These are phyloP conservation scores for Tetrapisispora iriomotensis DNA, from an alignment of 805 yeast genomes.

Conservation along the genomic window DNA sequence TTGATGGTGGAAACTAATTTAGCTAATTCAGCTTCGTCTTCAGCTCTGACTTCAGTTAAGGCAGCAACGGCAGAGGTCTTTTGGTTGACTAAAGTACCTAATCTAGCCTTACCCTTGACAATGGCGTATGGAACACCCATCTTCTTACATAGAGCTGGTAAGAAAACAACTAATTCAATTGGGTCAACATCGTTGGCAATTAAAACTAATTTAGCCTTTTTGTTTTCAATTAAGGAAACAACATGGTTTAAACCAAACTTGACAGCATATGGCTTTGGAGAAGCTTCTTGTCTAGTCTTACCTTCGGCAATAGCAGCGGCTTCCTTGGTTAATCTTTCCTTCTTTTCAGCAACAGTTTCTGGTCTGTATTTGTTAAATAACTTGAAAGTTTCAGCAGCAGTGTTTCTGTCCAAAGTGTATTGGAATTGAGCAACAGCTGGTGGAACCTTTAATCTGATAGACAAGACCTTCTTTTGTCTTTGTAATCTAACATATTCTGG, in stretches of 20 bases:
- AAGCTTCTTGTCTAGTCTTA: conserved; percentile 91
- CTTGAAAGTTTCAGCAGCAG: conserved; percentile 95
- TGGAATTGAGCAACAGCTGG: conserved; percentile 97
- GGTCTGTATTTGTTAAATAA: conserved; percentile 99
- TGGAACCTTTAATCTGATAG: conserved; percentile 96
- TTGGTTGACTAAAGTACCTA: conserved; percentile 95
- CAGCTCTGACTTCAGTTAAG: conserved; percentile 86
- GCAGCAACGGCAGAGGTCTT: conserved; percentile 97
- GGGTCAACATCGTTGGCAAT: conserved; percentile 99
- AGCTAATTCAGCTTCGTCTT: conserved; percentile 91
- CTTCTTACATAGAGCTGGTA: conserved; percentile 98
- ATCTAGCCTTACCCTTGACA: conserved; percentile 97
- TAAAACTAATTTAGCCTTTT: conserved; percentile 94
- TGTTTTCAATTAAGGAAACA: conserved; percentile 93
- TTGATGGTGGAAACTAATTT: conserved; percentile 86
- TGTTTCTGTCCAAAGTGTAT: conserved; percentile 94
- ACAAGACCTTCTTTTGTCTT: conserved; percentile 96
- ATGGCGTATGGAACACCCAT: conserved; percentile 99
- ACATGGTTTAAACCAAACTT: conserved; percentile 99
- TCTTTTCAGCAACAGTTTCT: conserved; percentile 94
- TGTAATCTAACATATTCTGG: conserved; percentile 97
- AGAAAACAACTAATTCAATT: conserved; percentile 91
- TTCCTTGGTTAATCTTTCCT: conserved; percentile 97
- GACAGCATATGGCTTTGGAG: conserved; percentile 93
- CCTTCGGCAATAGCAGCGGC: conserved; percentile 99